Evolutionary conservation across 768 basidiomycete genomes (phyloP), one percentile per base, ranked within the genome.

Genomic region (Tricholomella constricta): DNA sequence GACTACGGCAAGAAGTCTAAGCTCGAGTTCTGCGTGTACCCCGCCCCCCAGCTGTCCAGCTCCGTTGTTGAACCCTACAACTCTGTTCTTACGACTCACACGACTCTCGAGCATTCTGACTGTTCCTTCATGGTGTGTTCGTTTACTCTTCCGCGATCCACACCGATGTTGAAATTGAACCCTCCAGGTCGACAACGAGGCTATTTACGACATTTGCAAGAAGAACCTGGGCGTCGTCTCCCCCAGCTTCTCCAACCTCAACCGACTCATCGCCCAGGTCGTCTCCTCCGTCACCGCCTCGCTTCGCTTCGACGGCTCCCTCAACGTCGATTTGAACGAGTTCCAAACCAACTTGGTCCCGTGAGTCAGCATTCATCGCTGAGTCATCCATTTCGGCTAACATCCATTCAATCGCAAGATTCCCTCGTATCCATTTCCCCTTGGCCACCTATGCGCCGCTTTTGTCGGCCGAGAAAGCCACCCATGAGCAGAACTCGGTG

Each of bases 1-100:
- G 97, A 99, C 74, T 99, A 98, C 66, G 97, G 97, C 72, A 99
- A 99, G 77, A 99, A 98, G 78, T 94, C 92, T 45, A 98, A 98
- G 80, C 81, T 98, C 60, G 97, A 99, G 76, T 98, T 99, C 77
- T 89, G 91, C 61, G 94, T 98, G 44, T 98, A 97, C 78, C 96
- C 96, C 49, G 94, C 94, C 5, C 94, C 93, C 45, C 91, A 90
- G 62, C 80, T 94, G 73, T 89, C 92, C 43, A 97, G 88, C 76
- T 98, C 96, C 31, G 90, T 98, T 56, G 97, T 99, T 38, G 97
- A 99, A 74, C 97, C 97, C 2, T 99, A 99, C 80, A 99, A 99
- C 82, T 90, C 91, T 1, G 90, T 97, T 48, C 80, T 99, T 57
- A 98, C 97, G 43, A 99, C 97, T 44, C 97, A 99, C 73, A 98